A percentile compares a stretch with the other conserved stretches of the same genome.
phyloP scores from a whole-genome alignment of 768 basidiomycete species.

The Mycena olivaceomarginata region DNA sequence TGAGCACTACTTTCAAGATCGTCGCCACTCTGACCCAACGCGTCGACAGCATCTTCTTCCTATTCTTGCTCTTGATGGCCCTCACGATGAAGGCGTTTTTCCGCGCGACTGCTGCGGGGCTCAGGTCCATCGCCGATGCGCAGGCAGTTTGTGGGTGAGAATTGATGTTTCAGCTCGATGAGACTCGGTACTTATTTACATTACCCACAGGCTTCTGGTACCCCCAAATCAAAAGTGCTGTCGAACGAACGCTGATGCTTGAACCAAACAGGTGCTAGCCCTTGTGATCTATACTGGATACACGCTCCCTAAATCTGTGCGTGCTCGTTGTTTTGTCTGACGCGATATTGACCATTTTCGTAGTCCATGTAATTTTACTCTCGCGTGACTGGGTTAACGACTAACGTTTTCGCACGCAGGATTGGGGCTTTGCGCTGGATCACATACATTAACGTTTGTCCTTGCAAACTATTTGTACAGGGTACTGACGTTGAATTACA shows the following conservation, averaged over 20 bases:
- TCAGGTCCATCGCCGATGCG: slow-evolving; percentile 68
- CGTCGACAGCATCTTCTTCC: slow-evolving; percentile 63
- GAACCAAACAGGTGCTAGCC: no score
- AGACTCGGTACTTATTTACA: no score
- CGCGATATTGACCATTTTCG: background rate
- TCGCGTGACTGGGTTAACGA: background rate
- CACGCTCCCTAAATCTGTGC: slow-evolving; percentile 64
- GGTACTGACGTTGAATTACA: slow-evolving; percentile 54
- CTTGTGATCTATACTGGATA: slow-evolving; percentile 75
- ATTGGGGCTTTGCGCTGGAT: slow-evolving; percentile 74
- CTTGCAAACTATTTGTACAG: background rate
- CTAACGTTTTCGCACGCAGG: slow-evolving; percentile 54
- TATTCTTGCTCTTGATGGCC: slow-evolving; percentile 68
- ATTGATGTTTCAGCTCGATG: no score
- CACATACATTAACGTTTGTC: slow-evolving; percentile 69
- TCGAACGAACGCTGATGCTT: no score
- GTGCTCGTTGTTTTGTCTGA: background rate
- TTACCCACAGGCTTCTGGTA: no score
- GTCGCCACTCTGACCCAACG: background rate
- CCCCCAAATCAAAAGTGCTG: no score
- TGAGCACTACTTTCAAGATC: slow-evolving; percentile 50
- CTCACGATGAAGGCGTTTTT: slow-evolving; percentile 82
- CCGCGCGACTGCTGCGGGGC: slow-evolving; percentile 70
- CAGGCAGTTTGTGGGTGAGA: slow-evolving; percentile 58
- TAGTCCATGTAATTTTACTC: slow-evolving; percentile 40